A percentile compares a stretch with the other conserved stretches of the same genome.
These are phyloP conservation scores for Chlorella sorokiniana DNA, from an alignment of 139 green algal genomes.

Conservation along the genomic window DNA sequence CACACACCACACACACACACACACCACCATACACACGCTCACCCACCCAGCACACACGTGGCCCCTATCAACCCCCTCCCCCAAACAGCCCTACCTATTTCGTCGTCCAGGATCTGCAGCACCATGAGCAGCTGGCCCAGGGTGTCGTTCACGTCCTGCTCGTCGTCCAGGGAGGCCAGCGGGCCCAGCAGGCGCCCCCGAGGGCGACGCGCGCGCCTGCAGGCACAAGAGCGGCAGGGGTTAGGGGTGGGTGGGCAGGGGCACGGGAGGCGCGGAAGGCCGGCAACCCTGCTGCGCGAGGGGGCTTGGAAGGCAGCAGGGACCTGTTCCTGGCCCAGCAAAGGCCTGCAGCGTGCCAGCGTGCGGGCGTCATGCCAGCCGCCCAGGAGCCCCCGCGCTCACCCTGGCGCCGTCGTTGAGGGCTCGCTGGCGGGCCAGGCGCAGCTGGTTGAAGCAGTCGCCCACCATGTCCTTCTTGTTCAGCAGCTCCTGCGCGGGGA, in stretches of 20 bases:
- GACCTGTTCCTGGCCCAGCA: no score
- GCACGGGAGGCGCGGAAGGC: neutral
- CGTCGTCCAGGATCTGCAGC: constrained; percentile 84
- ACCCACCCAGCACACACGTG: no score
- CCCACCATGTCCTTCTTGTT: constrained; percentile 93
- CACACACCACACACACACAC: neutral
- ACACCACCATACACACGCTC: neutral
- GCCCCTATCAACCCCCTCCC: neutral
- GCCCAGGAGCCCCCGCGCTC: no score
- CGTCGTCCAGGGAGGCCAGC: constrained; percentile 1
- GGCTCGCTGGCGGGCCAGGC: constrained; percentile 55
- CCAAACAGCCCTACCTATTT: constrained; percentile 61
- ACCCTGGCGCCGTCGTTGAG: constrained; percentile 6
- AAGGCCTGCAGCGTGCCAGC: no score
- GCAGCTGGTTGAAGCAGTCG: constrained; percentile 93
- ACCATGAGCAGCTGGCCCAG: constrained; percentile 88
- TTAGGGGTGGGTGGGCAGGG: neutral
- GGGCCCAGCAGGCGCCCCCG: neutral
- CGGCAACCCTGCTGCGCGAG: no score
- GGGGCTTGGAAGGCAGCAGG: no score
- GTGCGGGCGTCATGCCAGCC: no score
- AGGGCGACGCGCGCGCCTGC: neutral
- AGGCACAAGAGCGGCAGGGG: neutral
- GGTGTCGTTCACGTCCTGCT: constrained; percentile 57
- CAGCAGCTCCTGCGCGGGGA: constrained; percentile 73